A percentile compares a stretch with the other conserved stretches of the same genome.
Evolutionary conservation across 345 rosid genomes (phyloP).

Genomic region (Salix purpurea): DNA sequence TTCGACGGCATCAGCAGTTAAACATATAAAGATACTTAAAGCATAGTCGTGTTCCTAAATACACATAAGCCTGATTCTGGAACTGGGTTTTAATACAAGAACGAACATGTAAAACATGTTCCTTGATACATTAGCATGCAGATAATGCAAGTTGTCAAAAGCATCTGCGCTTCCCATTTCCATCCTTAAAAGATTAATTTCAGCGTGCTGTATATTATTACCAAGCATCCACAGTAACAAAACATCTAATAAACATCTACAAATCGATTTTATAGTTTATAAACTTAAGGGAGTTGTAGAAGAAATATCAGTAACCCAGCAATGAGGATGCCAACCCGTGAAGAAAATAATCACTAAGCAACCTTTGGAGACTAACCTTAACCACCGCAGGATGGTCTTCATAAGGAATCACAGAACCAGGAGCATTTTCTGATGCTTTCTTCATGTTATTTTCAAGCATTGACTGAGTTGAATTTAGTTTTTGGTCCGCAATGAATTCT

Average conservation of each 20-base stretch:
- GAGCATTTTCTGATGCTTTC: conserved; percentile 22
- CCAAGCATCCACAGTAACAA: neutral
- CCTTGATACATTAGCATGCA: neutral
- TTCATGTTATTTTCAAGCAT: conserved; percentile 24
- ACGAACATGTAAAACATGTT: neutral
- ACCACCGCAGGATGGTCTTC: conserved; percentile 31
- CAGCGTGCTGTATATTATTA: neutral
- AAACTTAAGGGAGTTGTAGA: neutral
- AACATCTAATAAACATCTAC: neutral
- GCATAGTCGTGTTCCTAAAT: neutral
- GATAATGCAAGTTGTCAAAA: neutral
- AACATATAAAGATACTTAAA: neutral
- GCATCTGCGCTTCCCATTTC: neutral
- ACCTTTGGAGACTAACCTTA: conserved; percentile 49
- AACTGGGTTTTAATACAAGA: neutral
- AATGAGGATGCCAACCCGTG: neutral
- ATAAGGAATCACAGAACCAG: conserved; percentile 25
- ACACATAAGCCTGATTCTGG: neutral
- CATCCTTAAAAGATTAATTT: neutral
- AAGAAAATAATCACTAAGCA: conserved; percentile 2
- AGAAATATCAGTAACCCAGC: neutral
- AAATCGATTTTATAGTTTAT: neutral
- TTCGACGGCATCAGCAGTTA: neutral
- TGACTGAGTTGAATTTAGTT: conserved; percentile 25
- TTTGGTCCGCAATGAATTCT: conserved; percentile 25